Evolutionary conservation across 2,329 filamentous ascomycete species (phyloP), one percentile per base, ranked within the genome.

Genomic region (Rhynchosporium secalis): DNA sequence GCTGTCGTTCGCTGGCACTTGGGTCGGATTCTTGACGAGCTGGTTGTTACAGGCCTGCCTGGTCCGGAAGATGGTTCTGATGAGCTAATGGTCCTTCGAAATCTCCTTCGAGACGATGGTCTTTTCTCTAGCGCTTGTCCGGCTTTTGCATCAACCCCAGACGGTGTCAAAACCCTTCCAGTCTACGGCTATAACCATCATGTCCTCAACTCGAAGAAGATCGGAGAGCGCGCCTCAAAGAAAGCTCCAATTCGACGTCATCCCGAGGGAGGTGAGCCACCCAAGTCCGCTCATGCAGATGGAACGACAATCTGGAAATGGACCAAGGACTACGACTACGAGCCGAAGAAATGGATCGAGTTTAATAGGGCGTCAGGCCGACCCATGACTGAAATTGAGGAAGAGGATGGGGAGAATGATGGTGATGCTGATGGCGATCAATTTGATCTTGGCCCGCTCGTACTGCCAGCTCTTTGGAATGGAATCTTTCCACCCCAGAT

Each of bases 291-390:
- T n/a, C 63, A 62, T 43, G 29, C 62, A 2, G 48, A 43, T 29
- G 65, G 62, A 12, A 26, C 12, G 7, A 69, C 67, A 13, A 60
- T 67, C n/a, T 69, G 65, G 65, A 69, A 69, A 47, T 67, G 59
- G 59, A 61, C 62, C 20, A 40, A 51, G 20, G 56, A 58, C n/a
- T 33, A 46, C 15, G 46, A 62, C 15, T n/a, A 54, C n/a, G 33
- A 56, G 9, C 54, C 60, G 33, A 67, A 60, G 52, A n/a, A 33
- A 20, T 69, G 67, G 67, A 63, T 66, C 10, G 67, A 69, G 61
- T 69, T 66, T 51, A 56, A 69, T 47, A 48, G 52, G 28, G 46
- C 12, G 5, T 52, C 45, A 12, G 58, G 62, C 15, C 38, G 40
- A 9, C 60, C 54, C 5, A 54, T 58, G 46, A 48, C 28, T 41